Conservation (phyloP, 2,329 filamentous ascomycete species). For the Rutstroemia sp. region DNA sequence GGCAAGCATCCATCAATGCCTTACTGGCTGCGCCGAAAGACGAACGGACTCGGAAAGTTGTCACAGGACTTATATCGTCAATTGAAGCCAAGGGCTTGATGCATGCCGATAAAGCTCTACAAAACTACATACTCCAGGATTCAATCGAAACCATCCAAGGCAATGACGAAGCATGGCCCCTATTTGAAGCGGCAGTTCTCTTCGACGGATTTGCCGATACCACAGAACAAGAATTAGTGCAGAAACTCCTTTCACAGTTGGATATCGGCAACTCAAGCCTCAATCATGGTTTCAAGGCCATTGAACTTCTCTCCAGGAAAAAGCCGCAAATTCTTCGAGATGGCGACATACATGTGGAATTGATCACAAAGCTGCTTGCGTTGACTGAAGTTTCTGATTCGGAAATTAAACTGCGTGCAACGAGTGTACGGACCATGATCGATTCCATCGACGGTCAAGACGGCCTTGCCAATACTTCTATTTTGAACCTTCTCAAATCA, state of each 20-base stretch:
- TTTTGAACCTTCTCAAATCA: conserved; percentile 45
- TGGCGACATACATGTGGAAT: conserved; percentile 40
- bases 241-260: conserved; percentile 26
- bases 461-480: conserved; percentile 29
- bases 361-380: conserved; percentile 47
- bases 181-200: conserved; percentile 42
- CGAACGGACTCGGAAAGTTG: conserved; percentile 28
- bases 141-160: conserved; percentile 35
- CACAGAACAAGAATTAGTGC: conserved; percentile 27
- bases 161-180: conserved; percentile 32
- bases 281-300: conserved; percentile 34
- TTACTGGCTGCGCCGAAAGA: conserved; percentile 32
- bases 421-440: conserved; percentile 37
- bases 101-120: conserved; percentile 35
- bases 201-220: conserved; percentile 23
- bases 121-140: conserved; percentile 38
- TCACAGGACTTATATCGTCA: conserved; percentile 42
- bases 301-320: conserved; percentile 42
- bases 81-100: conserved; percentile 34
- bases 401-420: conserved; percentile 16
- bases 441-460: conserved; percentile 27
- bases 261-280: conserved; percentile 14
- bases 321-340: conserved; percentile 39
- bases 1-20: conserved; percentile 33
- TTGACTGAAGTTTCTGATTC: conserved; percentile 44